phyloP scores from a whole-genome alignment of 2,329 filamentous ascomycete genomes.

The Scedosporium dehoogii region DNA sequence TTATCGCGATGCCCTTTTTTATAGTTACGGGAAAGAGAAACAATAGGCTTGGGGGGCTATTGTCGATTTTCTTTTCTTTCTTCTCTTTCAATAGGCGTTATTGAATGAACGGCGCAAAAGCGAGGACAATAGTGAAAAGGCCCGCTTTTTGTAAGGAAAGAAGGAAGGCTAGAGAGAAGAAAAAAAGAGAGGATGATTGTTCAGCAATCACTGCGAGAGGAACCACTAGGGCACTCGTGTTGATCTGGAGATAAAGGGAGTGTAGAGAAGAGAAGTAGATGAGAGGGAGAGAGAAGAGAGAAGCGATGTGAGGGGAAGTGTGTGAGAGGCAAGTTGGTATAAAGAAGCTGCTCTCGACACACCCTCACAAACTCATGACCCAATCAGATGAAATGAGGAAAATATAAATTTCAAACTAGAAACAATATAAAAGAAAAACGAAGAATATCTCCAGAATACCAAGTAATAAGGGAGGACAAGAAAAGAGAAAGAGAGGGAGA shows the following conservation, averaged over 20 bases:
- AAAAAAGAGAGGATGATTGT: slow-evolving; percentile 1
- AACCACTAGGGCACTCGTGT: not conserved
- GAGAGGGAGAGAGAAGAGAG: not conserved
- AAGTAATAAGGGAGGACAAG: not conserved
- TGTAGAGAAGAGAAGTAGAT: not conserved
- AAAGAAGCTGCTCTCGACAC: too few relatives aligned
- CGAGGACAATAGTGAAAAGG: not conserved
- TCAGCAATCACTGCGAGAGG: slow-evolving; percentile 1
- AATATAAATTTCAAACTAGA: slow-evolving; percentile 5
- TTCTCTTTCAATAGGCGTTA: not conserved
- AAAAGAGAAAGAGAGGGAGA: not conserved
- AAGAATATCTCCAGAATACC: not conserved
- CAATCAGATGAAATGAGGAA: not conserved
- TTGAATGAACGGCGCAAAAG: slow-evolving; percentile 6
- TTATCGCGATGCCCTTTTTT: not conserved
- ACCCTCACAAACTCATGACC: too few relatives aligned
- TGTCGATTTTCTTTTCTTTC: too few relatives aligned
- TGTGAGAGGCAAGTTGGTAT: too few relatives aligned
- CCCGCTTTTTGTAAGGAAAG: not conserved
- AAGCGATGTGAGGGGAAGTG: not conserved
- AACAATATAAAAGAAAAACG: slow-evolving; percentile 4
- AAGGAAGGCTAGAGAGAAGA: not conserved
- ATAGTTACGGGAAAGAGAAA: not conserved
- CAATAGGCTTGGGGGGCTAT: not conserved
- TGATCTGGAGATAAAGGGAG: not conserved